phyloP scores from a whole-genome alignment of 345 rosid genomes.

The Diplotaxis tenuifolia region DNA sequence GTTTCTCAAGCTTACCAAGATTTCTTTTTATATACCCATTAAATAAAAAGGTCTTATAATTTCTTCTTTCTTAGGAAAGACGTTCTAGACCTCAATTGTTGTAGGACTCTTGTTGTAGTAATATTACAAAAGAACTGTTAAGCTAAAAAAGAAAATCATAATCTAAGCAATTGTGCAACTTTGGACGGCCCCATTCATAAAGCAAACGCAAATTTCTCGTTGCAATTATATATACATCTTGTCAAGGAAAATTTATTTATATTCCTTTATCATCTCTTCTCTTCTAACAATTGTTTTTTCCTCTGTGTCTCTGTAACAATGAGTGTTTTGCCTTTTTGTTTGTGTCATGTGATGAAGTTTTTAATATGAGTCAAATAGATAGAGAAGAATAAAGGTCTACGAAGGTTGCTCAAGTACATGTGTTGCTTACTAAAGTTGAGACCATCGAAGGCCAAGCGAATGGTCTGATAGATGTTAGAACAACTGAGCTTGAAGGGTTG shows the following conservation, averaged over 20 bases:
- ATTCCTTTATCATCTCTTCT: not conserved
- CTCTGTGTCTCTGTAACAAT: no score
- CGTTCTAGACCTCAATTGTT: not conserved
- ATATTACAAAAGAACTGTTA: not conserved
- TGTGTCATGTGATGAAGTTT: no score
- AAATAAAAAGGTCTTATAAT: no score
- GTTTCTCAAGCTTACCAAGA: slow-evolving; percentile 49
- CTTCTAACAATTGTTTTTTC: no score
- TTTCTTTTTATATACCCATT: slow-evolving; percentile 20
- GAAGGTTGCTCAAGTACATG: not conserved
- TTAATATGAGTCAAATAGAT: not conserved
- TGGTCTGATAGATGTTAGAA: not conserved
- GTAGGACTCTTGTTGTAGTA: no score
- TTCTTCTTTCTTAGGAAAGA: not conserved
- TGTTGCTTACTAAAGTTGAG: slow-evolving; percentile 11
- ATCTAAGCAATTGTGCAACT: not conserved
- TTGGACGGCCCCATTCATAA: not conserved
- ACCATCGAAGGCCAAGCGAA: not conserved
- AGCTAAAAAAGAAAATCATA: not conserved
- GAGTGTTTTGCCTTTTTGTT: no score
- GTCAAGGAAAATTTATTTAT: not conserved
- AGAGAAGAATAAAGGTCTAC: not conserved
- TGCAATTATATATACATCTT: not conserved
- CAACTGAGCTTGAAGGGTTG: not conserved
- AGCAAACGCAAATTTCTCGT: not conserved